These are phyloP conservation scores for Aureobasidium leucospermi DNA, from an alignment of 2,329 filamentous ascomycete species.

Conservation along the genomic window DNA sequence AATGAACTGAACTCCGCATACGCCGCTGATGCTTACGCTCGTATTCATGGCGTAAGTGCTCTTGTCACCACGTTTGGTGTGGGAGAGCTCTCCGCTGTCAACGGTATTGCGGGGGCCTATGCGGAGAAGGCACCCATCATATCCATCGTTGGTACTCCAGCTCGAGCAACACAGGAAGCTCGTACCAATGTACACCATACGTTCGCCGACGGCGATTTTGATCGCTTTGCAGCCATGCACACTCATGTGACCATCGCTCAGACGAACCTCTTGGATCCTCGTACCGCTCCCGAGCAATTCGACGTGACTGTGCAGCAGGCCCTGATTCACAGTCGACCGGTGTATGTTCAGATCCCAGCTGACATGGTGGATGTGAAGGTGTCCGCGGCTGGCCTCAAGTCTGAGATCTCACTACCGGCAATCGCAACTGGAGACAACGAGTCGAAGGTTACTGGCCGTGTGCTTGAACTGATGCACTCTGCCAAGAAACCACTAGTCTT, in stretches of 20 bases:
- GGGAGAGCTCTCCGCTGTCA: conserved; percentile 41
- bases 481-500: conserved; percentile 72
- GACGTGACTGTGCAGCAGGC: conserved; percentile 71
- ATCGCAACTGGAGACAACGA: conserved; percentile 66
- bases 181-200: conserved; percentile 42
- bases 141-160: conserved; percentile 41
- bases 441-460: conserved; percentile 70
- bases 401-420: conserved; percentile 59
- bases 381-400: conserved; percentile 64
- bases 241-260: conserved; percentile 62
- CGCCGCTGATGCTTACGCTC: conserved; percentile 22
- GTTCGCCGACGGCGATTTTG: conserved; percentile 58
- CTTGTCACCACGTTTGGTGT: conserved; percentile 43
- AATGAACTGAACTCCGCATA: conserved; percentile 53
- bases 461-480: conserved; percentile 63
- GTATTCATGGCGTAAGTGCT: conserved; percentile 1
- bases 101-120: conserved; percentile 40
- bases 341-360: conserved; percentile 79
- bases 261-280: conserved; percentile 61
- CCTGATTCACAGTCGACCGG: conserved; percentile 65
- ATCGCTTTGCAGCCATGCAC: conserved; percentile 75
- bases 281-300: conserved; percentile 66
- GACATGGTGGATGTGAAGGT: conserved; percentile 73
- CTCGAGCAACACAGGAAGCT: conserved; percentile 33
- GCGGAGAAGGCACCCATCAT: conserved; percentile 41